Evolutionary conservation across 169 alveolate species (phyloP).

Genomic region (Plasmodium coatneyi): DNA sequence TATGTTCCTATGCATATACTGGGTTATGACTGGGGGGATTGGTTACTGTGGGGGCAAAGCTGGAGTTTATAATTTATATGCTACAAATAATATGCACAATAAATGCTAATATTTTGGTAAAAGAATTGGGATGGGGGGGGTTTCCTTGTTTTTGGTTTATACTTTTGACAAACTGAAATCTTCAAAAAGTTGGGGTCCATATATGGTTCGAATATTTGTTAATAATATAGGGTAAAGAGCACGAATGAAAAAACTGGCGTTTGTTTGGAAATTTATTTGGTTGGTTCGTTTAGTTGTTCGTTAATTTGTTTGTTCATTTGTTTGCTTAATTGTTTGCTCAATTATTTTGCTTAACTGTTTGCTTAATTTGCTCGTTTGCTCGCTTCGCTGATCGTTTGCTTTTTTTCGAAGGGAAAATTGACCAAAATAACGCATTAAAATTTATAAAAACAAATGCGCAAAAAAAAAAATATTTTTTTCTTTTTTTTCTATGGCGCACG

Average conservation of each 20-base stretch:
- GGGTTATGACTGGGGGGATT: not conserved
- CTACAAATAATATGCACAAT: not conserved
- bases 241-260: not conserved
- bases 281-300: not conserved
- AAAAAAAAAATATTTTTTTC: not conserved
- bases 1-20: not conserved
- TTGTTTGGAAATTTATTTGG: not conserved
- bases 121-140: conserved; percentile 2
- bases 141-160: not conserved
- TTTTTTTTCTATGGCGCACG: not conserved
- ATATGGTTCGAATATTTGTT: not conserved
- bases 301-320: not conserved
- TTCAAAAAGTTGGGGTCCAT: conserved; percentile 5
- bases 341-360: not conserved
- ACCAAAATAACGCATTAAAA: not conserved
- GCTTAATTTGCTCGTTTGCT: not conserved
- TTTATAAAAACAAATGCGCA: conserved; percentile 4
- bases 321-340: not conserved
- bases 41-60: not conserved
- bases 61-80: not conserved
- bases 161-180: not conserved
- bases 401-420: conserved; percentile 3
- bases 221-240: not conserved
- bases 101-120: not conserved
- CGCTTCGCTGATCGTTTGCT: not conserved